A percentile compares a stretch with the other conserved stretches of the same genome.
phyloP scores from a whole-genome alignment of 768 basidiomycete species.

The Calocybe gangraenosa region DNA sequence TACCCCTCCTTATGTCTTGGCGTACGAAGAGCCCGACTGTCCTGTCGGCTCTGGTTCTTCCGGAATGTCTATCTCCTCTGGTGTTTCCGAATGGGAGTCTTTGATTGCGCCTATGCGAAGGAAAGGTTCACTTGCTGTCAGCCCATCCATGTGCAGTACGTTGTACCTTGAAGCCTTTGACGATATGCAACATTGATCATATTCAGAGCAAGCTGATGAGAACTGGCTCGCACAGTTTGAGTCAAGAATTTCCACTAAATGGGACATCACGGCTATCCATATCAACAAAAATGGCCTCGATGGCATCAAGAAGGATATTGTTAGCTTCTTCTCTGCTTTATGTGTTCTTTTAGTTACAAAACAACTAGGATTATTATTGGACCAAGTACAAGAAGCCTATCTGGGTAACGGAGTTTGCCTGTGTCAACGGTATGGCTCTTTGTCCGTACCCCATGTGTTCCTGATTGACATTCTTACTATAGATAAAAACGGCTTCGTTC shows the following conservation, averaged over 20 bases:
- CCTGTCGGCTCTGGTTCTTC: slow-evolving; percentile 39
- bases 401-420: slow-evolving; percentile 48
- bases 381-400: slow-evolving; percentile 39
- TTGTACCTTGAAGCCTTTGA: slow-evolving; percentile 4
- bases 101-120: slow-evolving; percentile 36
- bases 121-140: slow-evolving; percentile 38
- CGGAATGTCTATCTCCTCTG: slow-evolving; percentile 38
- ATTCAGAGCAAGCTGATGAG: slow-evolving; percentile 42
- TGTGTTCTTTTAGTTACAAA: background rate
- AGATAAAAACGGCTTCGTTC: slow-evolving; percentile 35
- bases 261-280: slow-evolving; percentile 46
- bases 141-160: slow-evolving; percentile 49
- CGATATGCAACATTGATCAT: background rate
- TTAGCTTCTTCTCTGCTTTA: slow-evolving; percentile 14
- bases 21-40: slow-evolving; percentile 47
- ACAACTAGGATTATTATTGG: slow-evolving; percentile 38
- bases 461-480: background rate
- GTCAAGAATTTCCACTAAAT: slow-evolving; percentile 32
- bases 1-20: slow-evolving; percentile 36
- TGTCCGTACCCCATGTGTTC: slow-evolving; percentile 13
- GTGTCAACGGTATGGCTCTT: slow-evolving; percentile 31
- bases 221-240: slow-evolving; percentile 41
- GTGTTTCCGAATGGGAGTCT: slow-evolving; percentile 34
- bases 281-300: slow-evolving; percentile 44
- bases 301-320: slow-evolving; percentile 40